These are phyloP conservation scores for Penicillium malachiteum DNA, from an alignment of 495 filamentous ascomycete genomes.

Conservation along the genomic window DNA sequence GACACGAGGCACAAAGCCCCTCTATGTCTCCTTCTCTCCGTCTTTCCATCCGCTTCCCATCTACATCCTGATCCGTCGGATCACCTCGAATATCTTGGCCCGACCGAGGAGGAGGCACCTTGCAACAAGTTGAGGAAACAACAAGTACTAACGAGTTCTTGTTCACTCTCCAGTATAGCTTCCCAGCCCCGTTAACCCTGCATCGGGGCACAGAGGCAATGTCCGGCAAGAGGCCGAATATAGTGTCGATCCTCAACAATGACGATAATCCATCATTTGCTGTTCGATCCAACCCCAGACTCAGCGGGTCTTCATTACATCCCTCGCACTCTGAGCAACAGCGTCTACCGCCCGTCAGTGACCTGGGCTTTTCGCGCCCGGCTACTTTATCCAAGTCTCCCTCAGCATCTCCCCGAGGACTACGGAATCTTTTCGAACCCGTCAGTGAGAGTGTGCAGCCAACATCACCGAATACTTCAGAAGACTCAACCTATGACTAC, in stretches of 20 bases:
- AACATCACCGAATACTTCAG: conserved; percentile 37
- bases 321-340: conserved; percentile 28
- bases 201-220: conserved; percentile 27
- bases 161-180: conserved; percentile 20
- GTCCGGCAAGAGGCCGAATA: conserved; percentile 35
- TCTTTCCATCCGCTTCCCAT: conserved; percentile 4
- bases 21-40: conserved; percentile 9
- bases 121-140: not conserved
- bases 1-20: conserved; percentile 3
- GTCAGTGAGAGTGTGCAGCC: conserved; percentile 31
- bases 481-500: conserved; percentile 41
- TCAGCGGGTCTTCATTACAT: conserved; percentile 31
- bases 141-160: conserved; percentile 12
- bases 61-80: conserved; percentile 12
- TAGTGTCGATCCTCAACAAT: conserved; percentile 52
- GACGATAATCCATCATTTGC: conserved; percentile 51
- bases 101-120: conserved; percentile 4
- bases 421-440: conserved; percentile 28
- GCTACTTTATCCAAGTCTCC: conserved; percentile 30
- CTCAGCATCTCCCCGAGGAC: conserved; percentile 23
- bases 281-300: conserved; percentile 41
- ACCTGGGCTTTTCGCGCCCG: conserved; percentile 22
- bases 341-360: conserved; percentile 17
- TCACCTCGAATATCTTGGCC: conserved; percentile 12
- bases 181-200: conserved; percentile 20